Evolutionary conservation across 1,284 basidiomycete genomes (phyloP), one percentile per base, ranked within the genome.

Genomic region (Rugosomyces carneus): DNA sequence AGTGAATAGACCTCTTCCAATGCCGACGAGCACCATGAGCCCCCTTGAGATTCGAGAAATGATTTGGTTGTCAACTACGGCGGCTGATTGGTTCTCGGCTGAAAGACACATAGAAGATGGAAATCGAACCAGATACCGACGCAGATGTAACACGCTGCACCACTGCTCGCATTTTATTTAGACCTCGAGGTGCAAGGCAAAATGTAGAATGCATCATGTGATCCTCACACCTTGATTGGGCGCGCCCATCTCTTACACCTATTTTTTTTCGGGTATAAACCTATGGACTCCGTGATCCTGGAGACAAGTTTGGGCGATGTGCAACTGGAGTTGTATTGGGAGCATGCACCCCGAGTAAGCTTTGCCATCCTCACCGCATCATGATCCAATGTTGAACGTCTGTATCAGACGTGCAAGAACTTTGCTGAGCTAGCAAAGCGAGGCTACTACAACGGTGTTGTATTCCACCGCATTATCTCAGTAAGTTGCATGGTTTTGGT

Each of bases 291-390:
- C 24, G 87, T 92, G 13, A 77, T 89, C 21, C 66, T 95, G 32
- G 85, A 93, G 65, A 96, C 93, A 13, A 92, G 76, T 54, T 68
- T 95, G 61, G 93, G 92, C n/a, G 81, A 92, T 49, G 72, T 95
- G 49, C 81, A 87, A 50, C 72, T 96, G 8, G 93, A 96, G 69
- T 75, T 97, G 21, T 96, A 96, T 68, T 89, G 84, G 77, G 69
- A 89, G 29, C 91, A 96, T 64, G 90, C 92, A 1, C 93, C 93
- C 20, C 84, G 81, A 67, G 92, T 90, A 64, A 53, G 70, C 57
- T 42, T 11, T 15, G 20, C 45, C 45, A 37, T 37, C 42, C 43
- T 48, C 23, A 44, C 15, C 31, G 40, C 42, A 48, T 50, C 45
- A 38, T 55, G 49, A 27, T 48, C 44, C 44, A 51, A 35, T 37